phyloP scores from a whole-genome alignment of 768 basidiomycete species.

The Termitomyces sp. region DNA sequence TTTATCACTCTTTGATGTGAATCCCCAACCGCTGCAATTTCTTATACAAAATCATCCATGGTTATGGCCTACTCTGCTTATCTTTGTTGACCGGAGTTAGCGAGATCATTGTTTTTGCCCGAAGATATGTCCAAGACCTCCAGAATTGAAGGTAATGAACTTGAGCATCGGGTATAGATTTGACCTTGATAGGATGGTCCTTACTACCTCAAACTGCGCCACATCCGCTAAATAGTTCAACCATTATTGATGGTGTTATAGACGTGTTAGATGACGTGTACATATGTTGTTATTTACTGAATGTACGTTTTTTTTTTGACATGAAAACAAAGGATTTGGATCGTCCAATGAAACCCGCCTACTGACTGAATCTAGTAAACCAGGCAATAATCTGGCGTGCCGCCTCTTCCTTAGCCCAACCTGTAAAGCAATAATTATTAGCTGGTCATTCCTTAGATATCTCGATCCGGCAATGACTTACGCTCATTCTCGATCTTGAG shows the following conservation, averaged over 20 bases:
- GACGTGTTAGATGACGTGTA: neutral
- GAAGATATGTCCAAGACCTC: neutral
- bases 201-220: neutral
- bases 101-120: neutral
- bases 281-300: neutral
- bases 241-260: neutral
- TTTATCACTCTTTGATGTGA: neutral
- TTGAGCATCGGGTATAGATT: no score
- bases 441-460: neutral
- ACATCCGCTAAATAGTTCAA: neutral
- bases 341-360: neutral
- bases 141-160: neutral
- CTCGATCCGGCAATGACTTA: conserved; percentile 16
- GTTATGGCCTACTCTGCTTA: neutral
- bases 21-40: neutral
- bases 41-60: neutral
- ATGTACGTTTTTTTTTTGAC: neutral
- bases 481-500: conserved; percentile 36
- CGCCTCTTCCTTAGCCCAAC: conserved; percentile 60
- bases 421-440: conserved; percentile 29
- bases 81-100: neutral
- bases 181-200: neutral
- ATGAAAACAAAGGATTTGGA: neutral
- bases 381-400: conserved; percentile 47
- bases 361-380: conserved; percentile 42